A percentile compares a stretch with the other conserved stretches of the same genome.
These are phyloP conservation scores for Diaporthe ilicicola DNA, from an alignment of 2,329 filamentous ascomycete species.

Conservation along the genomic window DNA sequence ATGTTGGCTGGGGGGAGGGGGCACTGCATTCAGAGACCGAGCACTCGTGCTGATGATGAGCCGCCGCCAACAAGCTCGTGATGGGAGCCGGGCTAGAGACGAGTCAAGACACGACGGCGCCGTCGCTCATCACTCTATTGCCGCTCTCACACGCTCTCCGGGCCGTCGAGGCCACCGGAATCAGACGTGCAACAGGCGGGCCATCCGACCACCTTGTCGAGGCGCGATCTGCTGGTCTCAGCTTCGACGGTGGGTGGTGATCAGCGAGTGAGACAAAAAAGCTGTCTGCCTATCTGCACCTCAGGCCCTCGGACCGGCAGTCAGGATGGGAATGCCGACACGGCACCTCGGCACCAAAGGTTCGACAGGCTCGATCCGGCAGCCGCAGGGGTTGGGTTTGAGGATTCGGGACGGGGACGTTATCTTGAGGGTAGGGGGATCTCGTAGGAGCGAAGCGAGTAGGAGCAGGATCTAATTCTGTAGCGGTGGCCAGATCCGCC, in stretches of 20 bases:
- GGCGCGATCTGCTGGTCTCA: slow-evolving; percentile 20
- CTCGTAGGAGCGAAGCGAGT: slow-evolving; percentile 30
- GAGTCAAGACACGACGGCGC: background rate
- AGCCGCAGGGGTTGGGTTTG: background rate
- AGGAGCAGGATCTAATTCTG: slow-evolving; percentile 29
- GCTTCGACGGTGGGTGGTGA: slow-evolving; percentile 2
- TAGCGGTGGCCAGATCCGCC: slow-evolving; percentile 22
- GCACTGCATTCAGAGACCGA: slow-evolving; percentile 18
- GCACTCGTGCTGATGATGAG: slow-evolving; percentile 6
- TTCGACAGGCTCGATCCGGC: slow-evolving; percentile 12
- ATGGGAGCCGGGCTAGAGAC: slow-evolving; percentile 2
- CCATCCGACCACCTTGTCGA: slow-evolving; percentile 17
- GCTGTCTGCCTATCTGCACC: slow-evolving; percentile 5
- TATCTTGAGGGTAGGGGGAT: background rate
- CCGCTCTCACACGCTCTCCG: background rate
- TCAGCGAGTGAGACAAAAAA: slow-evolving; percentile 23
- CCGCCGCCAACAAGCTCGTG: slow-evolving; percentile 3
- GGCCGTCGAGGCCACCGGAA: slow-evolving; percentile 24
- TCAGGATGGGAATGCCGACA: slow-evolving; percentile 1
- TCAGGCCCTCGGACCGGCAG: slow-evolving; percentile 14
- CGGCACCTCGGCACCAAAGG: slow-evolving; percentile 5
- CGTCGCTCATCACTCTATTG: background rate
- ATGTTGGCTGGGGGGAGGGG: slow-evolving; percentile 20
- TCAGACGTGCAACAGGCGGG: slow-evolving; percentile 21
- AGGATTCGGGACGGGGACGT: background rate